Percentiles rank a stretch among this genome's conserved stretches.
phyloP scores from a whole-genome alignment of 768 basidiomycete genomes.

The Mycena chlorophos region DNA sequence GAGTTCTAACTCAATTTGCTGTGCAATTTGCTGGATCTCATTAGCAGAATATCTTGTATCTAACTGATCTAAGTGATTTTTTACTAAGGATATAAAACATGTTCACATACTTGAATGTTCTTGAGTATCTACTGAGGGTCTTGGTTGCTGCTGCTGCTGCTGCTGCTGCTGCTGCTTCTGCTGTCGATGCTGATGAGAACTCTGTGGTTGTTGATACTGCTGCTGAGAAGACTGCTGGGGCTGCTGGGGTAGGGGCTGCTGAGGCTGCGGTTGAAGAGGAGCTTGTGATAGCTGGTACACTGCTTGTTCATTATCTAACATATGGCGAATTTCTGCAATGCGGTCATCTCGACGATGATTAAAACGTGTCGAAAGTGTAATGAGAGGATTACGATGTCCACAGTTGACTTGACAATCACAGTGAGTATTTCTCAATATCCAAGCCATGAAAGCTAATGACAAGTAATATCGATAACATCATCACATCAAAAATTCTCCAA shows the following conservation, averaged over 20 bases:
- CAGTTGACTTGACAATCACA: slow-evolving; percentile 6
- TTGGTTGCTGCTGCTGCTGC: too few relatives aligned
- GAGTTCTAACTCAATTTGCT: background rate
- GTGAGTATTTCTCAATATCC: background rate
- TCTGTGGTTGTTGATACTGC: too few relatives aligned
- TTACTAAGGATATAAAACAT: background rate
- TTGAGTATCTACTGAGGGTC: too few relatives aligned
- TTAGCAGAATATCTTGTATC: background rate
- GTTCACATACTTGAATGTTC: too few relatives aligned
- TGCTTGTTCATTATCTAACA: too few relatives aligned
- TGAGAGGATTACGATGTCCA: background rate
- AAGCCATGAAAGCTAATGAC: background rate
- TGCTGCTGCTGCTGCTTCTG: too few relatives aligned
- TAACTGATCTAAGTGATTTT: background rate
- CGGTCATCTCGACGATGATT: slow-evolving; percentile 1
- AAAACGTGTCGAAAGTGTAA: background rate
- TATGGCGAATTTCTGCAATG: too few relatives aligned
- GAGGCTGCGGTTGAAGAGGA: background rate
- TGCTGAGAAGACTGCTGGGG: too few relatives aligned
- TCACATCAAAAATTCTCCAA: too few relatives aligned
- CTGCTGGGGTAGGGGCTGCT: background rate
- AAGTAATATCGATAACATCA: background rate
- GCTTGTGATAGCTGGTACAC: background rate
- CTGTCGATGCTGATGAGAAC: too few relatives aligned
- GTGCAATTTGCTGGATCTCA: background rate